Base-by-base conservation (phyloP, 2,329 filamentous ascomycete genomes). In the Alternaria alternata region DNA sequence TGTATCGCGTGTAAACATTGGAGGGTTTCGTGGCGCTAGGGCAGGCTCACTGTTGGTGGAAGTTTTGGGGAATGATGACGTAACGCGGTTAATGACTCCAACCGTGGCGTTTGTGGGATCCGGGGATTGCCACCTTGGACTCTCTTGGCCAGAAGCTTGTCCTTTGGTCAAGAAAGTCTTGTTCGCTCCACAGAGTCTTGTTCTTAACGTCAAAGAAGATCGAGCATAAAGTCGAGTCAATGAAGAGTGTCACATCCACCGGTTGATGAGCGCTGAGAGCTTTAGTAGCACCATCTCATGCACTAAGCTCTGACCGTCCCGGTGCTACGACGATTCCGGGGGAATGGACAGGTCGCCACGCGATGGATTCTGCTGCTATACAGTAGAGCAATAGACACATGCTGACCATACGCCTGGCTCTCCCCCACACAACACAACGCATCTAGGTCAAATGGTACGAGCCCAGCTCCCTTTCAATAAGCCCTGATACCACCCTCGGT, bases 91-190 rank as follows among this genome's bases (percentile, higher is more conserved):
- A 51, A 56, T 56, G 38, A 30, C 12, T 54, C 49, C 18, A 56
- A 24, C 38, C 8, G 52, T 51, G 34, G 44, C 51, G 24, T 42
- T 53, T 32, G 14, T n/a, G 20, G 28, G 26, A 44, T 44, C 11
- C 39, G 18, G 18, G 18, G 22, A 38, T 38, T 24, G 24, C 43
- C 32, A 41, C 43, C 9, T 9, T 43, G 30, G 16, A 36, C 32
- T 22, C 12, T 46, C 57, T 59, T 59, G 52, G 57, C 57, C 6
- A 20, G 32, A 59, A 44, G 57, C 57, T 59, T 56, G 41, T 59
- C 43, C 24, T 43, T 7, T 32, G 20, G 44, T 51, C 53, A 59
- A 59, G 57, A 34, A 34, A 56, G 26, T 59, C 51, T 55, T 59
- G 46, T 49, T 11, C 5, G 38, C 28, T 44, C 7, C 44, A 14